Evolutionary conservation across 306 rosid species (phyloP).

Genomic region (Corylus avellana): DNA sequence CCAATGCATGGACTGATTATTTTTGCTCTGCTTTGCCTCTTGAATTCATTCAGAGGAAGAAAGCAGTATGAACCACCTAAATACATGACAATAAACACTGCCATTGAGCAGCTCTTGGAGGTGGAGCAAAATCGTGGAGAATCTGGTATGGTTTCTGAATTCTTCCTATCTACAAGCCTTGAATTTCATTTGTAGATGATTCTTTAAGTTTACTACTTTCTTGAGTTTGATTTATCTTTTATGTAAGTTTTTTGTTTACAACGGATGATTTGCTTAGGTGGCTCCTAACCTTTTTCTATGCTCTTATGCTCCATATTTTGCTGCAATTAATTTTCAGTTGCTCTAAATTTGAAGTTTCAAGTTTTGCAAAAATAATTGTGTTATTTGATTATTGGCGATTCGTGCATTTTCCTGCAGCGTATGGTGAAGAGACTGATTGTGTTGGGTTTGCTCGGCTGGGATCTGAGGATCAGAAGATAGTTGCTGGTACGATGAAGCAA

Average conservation of each 20-base stretch:
- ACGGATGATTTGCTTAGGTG: not conserved
- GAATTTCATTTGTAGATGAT: constrained; percentile 20
- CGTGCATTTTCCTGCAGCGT: constrained; percentile 49
- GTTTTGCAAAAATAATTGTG: not conserved
- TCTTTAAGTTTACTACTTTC: not conserved
- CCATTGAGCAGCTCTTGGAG: constrained; percentile 91
- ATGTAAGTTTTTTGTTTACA: not conserved
- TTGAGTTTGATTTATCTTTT: not conserved
- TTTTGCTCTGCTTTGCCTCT: constrained; percentile 9
- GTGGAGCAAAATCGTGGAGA: constrained; percentile 60
- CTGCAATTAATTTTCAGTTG: not conserved
- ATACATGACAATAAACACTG: constrained; percentile 79
- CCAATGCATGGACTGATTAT: constrained; percentile 10
- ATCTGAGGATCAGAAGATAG: constrained; percentile 77
- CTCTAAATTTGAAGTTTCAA: too few relatives aligned
- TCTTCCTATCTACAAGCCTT: not conserved
- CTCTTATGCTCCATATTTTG: not conserved
- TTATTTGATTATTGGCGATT: not conserved
- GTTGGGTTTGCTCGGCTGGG: constrained; percentile 93
- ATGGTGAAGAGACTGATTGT: constrained; percentile 63
- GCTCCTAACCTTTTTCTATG: not conserved
- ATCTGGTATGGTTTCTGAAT: constrained; percentile 47
- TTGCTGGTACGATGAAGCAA: constrained; percentile 75
- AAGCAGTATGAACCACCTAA: constrained; percentile 86
- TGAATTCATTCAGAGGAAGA: constrained; percentile 60